phyloP scores from a whole-genome alignment of 1,284 basidiomycete genomes.

The Cutaneotrichosporon dermatis region DNA sequence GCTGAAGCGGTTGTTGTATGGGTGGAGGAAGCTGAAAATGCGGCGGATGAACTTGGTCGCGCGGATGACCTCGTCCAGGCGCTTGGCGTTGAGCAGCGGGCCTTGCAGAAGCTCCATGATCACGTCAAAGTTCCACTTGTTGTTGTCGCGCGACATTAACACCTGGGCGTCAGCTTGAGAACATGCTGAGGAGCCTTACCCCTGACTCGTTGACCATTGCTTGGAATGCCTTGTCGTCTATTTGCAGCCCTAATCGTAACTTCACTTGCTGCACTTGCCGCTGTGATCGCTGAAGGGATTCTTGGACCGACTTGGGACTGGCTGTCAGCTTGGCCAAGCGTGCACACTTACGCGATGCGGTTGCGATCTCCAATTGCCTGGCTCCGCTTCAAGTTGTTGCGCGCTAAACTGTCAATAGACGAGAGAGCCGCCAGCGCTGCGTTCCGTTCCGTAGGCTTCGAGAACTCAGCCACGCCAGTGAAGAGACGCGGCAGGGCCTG shows the following conservation, averaged over 20 bases:
- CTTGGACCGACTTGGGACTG: constrained; percentile 53
- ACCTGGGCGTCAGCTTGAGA: constrained; percentile 54
- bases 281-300: constrained; percentile 79
- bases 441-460: constrained; percentile 60
- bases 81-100: constrained; percentile 79
- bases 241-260: constrained; percentile 80
- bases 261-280: constrained; percentile 85
- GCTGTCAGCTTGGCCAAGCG: neutral
- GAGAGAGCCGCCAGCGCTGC: constrained; percentile 79
- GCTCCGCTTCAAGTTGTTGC: constrained; percentile 56
- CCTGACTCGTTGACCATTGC: constrained; percentile 75
- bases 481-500: constrained; percentile 84
- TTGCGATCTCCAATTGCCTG: constrained; percentile 11
- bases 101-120: constrained; percentile 89
- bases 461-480: constrained; percentile 70
- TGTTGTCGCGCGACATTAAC: constrained; percentile 80
- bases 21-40: constrained; percentile 88
- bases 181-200: constrained; percentile 46
- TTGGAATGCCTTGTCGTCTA: constrained; percentile 88
- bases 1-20: constrained; percentile 79
- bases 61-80: constrained; percentile 94
- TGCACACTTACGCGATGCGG: neutral
- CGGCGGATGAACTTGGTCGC: constrained; percentile 81
- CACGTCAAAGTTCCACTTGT: constrained; percentile 87
- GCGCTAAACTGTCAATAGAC: constrained; percentile 85